A percentile compares a stretch with the other conserved stretches of the same genome.
phyloP scores from a whole-genome alignment of 371 early-diverging fungal genomes.

The Coemansia sp. region DNA sequence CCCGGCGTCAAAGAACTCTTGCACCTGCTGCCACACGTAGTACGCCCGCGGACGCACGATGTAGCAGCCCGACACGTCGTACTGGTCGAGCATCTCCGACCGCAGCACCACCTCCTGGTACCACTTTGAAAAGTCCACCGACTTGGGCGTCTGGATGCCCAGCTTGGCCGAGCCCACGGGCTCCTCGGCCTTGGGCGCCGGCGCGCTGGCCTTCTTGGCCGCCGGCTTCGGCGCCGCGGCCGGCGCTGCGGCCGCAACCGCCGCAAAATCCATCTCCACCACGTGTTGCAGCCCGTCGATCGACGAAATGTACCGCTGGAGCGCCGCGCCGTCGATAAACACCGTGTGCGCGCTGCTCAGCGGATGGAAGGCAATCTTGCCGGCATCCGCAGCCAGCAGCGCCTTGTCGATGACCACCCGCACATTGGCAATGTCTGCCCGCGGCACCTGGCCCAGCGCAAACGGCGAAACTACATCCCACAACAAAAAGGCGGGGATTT shows the following conservation, averaged over 20 bases:
- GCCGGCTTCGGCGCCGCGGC: conserved; percentile 11
- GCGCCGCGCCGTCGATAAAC: conserved; percentile 56
- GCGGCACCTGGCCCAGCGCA: conserved; percentile 57
- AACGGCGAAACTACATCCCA: conserved; percentile 60
- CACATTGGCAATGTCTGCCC: conserved; percentile 53
- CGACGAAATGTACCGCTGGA: conserved; percentile 55
- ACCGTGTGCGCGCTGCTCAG: conserved; percentile 58
- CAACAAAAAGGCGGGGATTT: no score
- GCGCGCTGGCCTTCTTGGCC: conserved; percentile 17
- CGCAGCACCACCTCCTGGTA: conserved; percentile 91
- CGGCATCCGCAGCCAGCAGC: conserved; percentile 48
- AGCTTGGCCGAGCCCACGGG: conserved; percentile 58
- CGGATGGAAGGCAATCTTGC: conserved; percentile 62
- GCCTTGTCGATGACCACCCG: conserved; percentile 62
- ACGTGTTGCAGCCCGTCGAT: conserved; percentile 32
- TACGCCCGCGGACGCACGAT: conserved; percentile 98
- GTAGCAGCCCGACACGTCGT: conserved; percentile 99
- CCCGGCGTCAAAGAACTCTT: conserved; percentile 88
- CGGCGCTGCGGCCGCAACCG: conserved; percentile 20
- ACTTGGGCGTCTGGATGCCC: conserved; percentile 92
- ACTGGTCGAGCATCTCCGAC: conserved; percentile 99
- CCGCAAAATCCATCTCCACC: conserved; percentile 45
- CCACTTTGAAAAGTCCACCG: conserved; percentile 92
- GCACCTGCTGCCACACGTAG: conserved; percentile 97
- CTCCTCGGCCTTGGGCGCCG: conserved; percentile 29